Evolutionary conservation across 192 early-diverging fungal genomes (phyloP).

Genomic region (Tieghemiomyces parasiticus): DNA sequence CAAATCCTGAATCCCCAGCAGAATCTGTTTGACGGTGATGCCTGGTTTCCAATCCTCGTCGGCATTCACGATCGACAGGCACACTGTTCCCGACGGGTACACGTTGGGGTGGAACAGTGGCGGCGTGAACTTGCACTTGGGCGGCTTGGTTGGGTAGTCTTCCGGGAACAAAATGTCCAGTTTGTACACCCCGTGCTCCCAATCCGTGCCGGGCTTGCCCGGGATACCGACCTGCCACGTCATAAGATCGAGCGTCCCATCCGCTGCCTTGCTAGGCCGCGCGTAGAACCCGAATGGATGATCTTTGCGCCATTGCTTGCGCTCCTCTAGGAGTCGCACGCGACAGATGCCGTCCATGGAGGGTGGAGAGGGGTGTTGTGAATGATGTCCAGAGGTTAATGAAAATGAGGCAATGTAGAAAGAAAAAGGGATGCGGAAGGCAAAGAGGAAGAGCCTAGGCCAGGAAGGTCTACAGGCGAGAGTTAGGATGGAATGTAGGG

Average conservation of each 20-base stretch:
- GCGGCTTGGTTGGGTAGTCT: conserved; percentile 78
- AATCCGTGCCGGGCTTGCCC: conserved; percentile 49
- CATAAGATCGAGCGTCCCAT: conserved; percentile 72
- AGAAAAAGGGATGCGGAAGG: too few relatives aligned
- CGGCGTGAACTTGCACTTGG: conserved; percentile 68
- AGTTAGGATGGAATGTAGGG: too few relatives aligned
- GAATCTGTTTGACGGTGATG: conserved; percentile 93
- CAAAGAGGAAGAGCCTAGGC: too few relatives aligned
- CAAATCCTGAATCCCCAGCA: conserved; percentile 85
- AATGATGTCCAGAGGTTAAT: too few relatives aligned
- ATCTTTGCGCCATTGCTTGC: conserved; percentile 97
- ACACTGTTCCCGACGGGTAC: conserved; percentile 95
- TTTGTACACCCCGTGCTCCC: conserved; percentile 86
- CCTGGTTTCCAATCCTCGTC: conserved; percentile 91
- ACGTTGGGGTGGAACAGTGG: conserved; percentile 90
- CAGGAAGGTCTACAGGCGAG: too few relatives aligned
- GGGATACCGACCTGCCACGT: conserved; percentile 72
- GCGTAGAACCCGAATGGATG: conserved; percentile 88
- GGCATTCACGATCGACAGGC: conserved; percentile 90
- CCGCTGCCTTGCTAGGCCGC: conserved; percentile 65
- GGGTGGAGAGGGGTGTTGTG: too few relatives aligned
- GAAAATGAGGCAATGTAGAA: too few relatives aligned
- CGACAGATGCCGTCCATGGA: conserved; percentile 53
- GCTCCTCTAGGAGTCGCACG: conserved; percentile 75
- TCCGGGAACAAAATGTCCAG: conserved; percentile 70